Percentiles rank a stretch among this genome's conserved stretches.
Conservation (phyloP, 768 basidiomycete species). For the Serendipita sp. region DNA sequence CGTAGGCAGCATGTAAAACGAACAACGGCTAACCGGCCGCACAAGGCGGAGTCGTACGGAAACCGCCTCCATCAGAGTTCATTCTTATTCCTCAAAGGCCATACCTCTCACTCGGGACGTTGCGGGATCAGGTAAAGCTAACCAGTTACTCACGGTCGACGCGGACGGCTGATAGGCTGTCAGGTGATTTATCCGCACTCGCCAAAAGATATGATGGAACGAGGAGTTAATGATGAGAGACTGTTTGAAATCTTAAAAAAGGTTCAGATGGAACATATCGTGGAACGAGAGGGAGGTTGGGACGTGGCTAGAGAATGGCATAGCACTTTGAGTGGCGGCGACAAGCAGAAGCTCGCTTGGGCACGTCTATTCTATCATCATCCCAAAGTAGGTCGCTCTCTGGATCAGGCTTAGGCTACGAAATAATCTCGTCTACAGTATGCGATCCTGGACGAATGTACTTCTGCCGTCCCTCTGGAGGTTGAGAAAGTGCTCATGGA, state of each 20-base stretch:
- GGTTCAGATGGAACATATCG: conserved; percentile 72
- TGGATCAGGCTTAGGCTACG: not conserved
- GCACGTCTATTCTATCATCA: conserved; percentile 88
- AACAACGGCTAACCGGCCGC: not conserved
- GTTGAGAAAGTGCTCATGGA: conserved; percentile 94
- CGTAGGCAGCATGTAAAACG: not conserved
- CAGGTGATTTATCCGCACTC: conserved; percentile 94
- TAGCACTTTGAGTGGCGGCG: conserved; percentile 51
- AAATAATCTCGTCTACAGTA: conserved; percentile 35
- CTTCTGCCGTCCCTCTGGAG: conserved; percentile 81
- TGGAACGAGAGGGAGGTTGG: conserved; percentile 96
- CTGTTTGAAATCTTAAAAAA: conserved; percentile 52
- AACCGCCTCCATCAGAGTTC: conserved; percentile 76
- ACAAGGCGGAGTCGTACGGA: conserved; percentile 58
- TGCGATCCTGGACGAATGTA: conserved; percentile 92
- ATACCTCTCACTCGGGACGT: conserved; percentile 82
- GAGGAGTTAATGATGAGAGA: conserved; percentile 65
- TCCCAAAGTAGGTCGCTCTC: conserved; percentile 47
- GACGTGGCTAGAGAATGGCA: conserved; percentile 25
- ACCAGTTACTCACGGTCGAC: not conserved
- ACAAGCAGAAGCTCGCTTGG: conserved; percentile 96
- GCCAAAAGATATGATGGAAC: conserved; percentile 55
- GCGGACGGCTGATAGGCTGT: conserved; percentile 25
- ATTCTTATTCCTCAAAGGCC: conserved; percentile 93
- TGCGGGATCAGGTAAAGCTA: conserved; percentile 64